Evolutionary conservation across 305 asterid species (phyloP).

Genomic region (Coffea humblotiana): DNA sequence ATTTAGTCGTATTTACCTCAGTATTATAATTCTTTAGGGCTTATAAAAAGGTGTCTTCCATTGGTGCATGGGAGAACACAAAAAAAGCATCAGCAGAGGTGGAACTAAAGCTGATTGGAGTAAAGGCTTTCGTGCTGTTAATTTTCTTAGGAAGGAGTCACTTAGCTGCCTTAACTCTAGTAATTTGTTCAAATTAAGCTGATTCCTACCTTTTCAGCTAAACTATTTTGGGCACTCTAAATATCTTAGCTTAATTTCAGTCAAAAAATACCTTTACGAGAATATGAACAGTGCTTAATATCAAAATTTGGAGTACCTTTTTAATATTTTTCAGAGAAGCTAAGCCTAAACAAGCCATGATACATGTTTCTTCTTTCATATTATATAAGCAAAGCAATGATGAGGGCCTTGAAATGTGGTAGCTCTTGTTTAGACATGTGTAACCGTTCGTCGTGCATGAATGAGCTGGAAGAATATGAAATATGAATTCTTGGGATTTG

Average conservation of each 20-base stretch:
- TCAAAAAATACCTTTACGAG: neutral
- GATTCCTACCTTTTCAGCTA: neutral
- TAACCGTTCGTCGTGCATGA: neutral
- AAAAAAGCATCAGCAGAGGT: constrained; percentile 49
- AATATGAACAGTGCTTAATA: no score
- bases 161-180: neutral
- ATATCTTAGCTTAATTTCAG: neutral
- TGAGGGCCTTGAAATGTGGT: no score
- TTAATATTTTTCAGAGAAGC: neutral
- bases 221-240: neutral
- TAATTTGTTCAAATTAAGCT: neutral
- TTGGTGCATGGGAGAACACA: constrained; percentile 59
- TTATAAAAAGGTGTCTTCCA: constrained; percentile 37
- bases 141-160: neutral
- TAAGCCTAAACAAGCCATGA: no score
- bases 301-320: no score
- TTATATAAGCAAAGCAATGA: no score
- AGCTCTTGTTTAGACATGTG: neutral
- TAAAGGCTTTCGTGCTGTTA: constrained; percentile 11
- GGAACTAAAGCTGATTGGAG: constrained; percentile 51
- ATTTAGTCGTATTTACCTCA: neutral
- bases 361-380: no score
- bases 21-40: constrained; percentile 40
- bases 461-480: constrained; percentile 46
- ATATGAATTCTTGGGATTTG: neutral